phyloP scores from a whole-genome alignment of 1,284 basidiomycete species.

The Moniliophthora roreri region DNA sequence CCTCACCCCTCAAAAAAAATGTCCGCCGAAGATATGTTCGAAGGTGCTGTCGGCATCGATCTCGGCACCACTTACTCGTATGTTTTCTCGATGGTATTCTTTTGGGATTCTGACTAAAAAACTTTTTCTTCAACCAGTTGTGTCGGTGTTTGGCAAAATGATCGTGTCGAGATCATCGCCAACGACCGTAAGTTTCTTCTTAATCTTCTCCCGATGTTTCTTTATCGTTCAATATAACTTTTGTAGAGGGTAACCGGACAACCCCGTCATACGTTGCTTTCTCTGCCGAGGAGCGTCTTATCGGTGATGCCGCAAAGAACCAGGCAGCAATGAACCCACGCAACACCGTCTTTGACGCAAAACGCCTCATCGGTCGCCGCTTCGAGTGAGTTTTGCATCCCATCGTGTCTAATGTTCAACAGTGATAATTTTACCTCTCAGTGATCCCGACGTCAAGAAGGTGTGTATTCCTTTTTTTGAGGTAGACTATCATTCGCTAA shows the following conservation, averaged over 20 bases:
- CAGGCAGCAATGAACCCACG: conserved; percentile 94
- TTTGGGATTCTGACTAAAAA: conserved; percentile 17
- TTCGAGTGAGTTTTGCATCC: conserved; percentile 68
- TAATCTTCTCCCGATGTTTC: conserved; percentile 1
- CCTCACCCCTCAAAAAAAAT: conserved; percentile 56
- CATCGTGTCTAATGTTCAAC: conserved; percentile 14
- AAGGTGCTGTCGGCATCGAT: conserved; percentile 96
- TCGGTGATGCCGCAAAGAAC: conserved; percentile 99
- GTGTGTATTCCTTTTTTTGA: conserved; percentile 31
- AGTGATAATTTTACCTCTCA: conserved; percentile 28
- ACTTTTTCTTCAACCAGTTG: conserved; percentile 50
- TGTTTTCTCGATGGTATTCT: conserved; percentile 28
- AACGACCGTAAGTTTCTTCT: conserved; percentile 75
- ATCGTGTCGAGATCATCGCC: conserved; percentile 98
- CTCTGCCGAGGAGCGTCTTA: conserved; percentile 96
- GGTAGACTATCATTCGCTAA: conserved; percentile 4
- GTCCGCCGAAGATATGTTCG: conserved; percentile 82
- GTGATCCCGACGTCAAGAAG: conserved; percentile 87
- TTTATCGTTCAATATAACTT: conserved; percentile 12
- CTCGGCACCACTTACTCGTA: conserved; percentile 91
- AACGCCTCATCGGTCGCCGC: conserved; percentile 96
- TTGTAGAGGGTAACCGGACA: conserved; percentile 95
- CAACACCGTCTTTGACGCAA: conserved; percentile 96
- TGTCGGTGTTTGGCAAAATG: conserved; percentile 98
- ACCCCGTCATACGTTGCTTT: conserved; percentile 99